phyloP scores from a whole-genome alignment of 2,329 filamentous ascomycete species.

The Anisogramma anomala region DNA sequence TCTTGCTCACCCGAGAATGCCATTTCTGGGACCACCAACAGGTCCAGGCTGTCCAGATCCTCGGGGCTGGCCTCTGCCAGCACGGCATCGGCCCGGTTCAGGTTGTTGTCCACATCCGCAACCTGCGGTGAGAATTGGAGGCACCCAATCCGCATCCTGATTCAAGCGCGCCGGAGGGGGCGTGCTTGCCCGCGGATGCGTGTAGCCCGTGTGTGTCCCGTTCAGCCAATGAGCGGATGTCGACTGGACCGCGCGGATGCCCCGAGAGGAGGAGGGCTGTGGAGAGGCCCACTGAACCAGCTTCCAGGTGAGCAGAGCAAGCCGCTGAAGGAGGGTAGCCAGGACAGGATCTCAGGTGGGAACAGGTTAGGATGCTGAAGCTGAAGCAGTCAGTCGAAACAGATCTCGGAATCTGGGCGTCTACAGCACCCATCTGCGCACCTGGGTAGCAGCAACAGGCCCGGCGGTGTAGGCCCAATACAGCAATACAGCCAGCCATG shows the following conservation, averaged over 20 bases:
- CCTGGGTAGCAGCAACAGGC: too few relatives aligned
- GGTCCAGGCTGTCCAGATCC: slow-evolving; percentile 53
- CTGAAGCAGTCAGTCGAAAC: too few relatives aligned
- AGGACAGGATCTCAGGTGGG: too few relatives aligned
- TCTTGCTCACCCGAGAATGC: slow-evolving; percentile 55
- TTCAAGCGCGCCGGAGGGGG: not conserved
- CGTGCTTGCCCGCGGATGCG: not conserved
- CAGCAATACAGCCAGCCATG: too few relatives aligned
- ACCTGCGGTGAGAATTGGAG: slow-evolving; percentile 63
- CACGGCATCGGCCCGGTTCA: slow-evolving; percentile 54
- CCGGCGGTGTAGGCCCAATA: too few relatives aligned
- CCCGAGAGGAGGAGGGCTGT: not conserved
- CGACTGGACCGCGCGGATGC: not conserved
- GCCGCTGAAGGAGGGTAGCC: too few relatives aligned
- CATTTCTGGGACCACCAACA: slow-evolving; percentile 65
- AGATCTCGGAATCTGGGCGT: too few relatives aligned
- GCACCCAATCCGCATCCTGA: slow-evolving; percentile 54
- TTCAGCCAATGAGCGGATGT: not conserved
- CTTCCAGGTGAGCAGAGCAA: too few relatives aligned
- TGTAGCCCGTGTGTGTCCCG: not conserved
- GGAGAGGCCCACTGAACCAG: too few relatives aligned
- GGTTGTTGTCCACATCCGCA: slow-evolving; percentile 58
- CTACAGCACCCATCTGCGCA: too few relatives aligned
- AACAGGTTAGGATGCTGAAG: too few relatives aligned
- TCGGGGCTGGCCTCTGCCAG: slow-evolving; percentile 40